Percentiles rank a stretch among this genome's conserved stretches.
phyloP scores from a whole-genome alignment of 768 basidiomycete genomes.

The Amanita subjunquillea region DNA sequence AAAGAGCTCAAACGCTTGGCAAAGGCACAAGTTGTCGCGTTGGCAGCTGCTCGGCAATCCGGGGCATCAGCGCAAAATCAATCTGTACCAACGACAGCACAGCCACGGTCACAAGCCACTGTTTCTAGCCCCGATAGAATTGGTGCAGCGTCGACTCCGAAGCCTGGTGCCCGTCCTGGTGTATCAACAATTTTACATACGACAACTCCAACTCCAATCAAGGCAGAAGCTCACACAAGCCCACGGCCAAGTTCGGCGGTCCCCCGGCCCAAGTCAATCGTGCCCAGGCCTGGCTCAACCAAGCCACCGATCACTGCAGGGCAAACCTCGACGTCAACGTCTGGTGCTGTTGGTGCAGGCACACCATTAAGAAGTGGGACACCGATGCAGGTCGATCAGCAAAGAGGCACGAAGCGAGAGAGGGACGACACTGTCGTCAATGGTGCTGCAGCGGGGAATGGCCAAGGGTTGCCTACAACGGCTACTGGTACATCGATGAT shows the following conservation, averaged over 20 bases:
- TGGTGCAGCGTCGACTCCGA: slow-evolving; percentile 17
- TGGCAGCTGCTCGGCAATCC: slow-evolving; percentile 3
- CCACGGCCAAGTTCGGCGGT: slow-evolving; percentile 17
- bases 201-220: slow-evolving; percentile 11
- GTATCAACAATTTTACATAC: slow-evolving; percentile 11
- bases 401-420: slow-evolving; percentile 32
- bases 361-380: slow-evolving; percentile 19
- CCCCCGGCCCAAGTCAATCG: slow-evolving; percentile 15
- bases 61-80: not conserved
- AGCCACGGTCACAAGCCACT: slow-evolving; percentile 14
- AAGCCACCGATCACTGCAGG: slow-evolving; percentile 9
- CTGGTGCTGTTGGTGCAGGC: slow-evolving; percentile 6
- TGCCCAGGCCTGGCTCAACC: slow-evolving; percentile 20
- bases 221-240: slow-evolving; percentile 11
- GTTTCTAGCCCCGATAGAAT: slow-evolving; percentile 2
- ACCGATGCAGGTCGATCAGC: slow-evolving; percentile 22
- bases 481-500: slow-evolving; percentile 17
- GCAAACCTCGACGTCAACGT: slow-evolving; percentile 8
- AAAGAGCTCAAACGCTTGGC: slow-evolving; percentile 66
- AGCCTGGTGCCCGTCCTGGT: slow-evolving; percentile 16
- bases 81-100: slow-evolving; percentile 18
- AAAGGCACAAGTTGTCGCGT: slow-evolving; percentile 31
- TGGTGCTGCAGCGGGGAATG: slow-evolving; percentile 16
- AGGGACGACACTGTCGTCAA: slow-evolving; percentile 25
- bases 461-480: slow-evolving; percentile 14